Evolutionary conservation across 2,329 filamentous ascomycete species (phyloP).

Genomic region (Neocatenulostroma microsporum): DNA sequence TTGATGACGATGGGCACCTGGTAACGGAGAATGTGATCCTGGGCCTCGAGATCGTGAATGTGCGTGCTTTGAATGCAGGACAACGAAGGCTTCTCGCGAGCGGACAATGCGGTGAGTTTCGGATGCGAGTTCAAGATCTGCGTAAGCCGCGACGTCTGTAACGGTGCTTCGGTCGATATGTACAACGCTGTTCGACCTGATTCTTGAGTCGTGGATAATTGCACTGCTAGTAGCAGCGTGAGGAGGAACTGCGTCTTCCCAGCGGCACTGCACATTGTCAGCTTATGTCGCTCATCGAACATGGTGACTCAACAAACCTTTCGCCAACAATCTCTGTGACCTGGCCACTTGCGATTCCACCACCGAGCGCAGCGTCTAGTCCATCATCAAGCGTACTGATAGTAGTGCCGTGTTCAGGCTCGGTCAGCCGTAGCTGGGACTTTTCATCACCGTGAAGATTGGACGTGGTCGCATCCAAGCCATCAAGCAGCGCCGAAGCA

Average conservation of each 20-base stretch:
- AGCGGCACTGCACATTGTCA: constrained; percentile 52
- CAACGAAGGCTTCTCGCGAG: constrained; percentile 53
- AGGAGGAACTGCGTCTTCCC: constrained; percentile 95
- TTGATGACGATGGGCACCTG: constrained; percentile 81
- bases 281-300: constrained; percentile 1
- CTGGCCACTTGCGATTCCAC: constrained; percentile 72
- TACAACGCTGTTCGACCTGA: constrained; percentile 73
- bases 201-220: constrained; percentile 62
- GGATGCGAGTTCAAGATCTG: constrained; percentile 69
- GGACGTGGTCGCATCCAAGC: constrained; percentile 44
- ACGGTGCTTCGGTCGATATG: constrained; percentile 82
- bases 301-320: constrained; percentile 47
- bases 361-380: constrained; percentile 64
- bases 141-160: constrained; percentile 71
- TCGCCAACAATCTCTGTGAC: constrained; percentile 88
- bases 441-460: too few species aligned
- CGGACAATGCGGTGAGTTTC: constrained; percentile 42
- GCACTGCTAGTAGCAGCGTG: constrained; percentile 71
- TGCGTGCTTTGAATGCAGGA: constrained; percentile 71
- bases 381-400: constrained; percentile 74
- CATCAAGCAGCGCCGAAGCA: constrained; percentile 60
- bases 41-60: constrained; percentile 82
- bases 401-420: constrained; percentile 48
- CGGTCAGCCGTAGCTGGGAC: too few species aligned
- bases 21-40: constrained; percentile 89